phyloP scores from a whole-genome alignment of 1,139 yeast genomes.

The Debaryomyces sp. region DNA sequence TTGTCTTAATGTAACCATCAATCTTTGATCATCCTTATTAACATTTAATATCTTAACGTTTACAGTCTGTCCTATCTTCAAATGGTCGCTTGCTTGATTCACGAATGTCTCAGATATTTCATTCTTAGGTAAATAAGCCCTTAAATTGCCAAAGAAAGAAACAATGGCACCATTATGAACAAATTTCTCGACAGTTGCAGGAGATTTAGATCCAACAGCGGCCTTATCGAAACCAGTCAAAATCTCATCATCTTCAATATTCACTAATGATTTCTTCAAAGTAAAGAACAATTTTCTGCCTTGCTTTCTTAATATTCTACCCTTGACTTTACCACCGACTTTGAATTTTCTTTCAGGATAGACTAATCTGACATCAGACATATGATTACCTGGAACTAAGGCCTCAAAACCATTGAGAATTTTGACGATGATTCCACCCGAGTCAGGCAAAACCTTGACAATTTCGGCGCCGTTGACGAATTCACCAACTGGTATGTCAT shows the following conservation, averaged over 20 bases:
- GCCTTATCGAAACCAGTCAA: conserved; percentile 55
- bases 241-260: conserved; percentile 62
- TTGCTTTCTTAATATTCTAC: conserved; percentile 55
- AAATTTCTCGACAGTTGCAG: conserved; percentile 76
- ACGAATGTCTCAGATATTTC: conserved; percentile 93
- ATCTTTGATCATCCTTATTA: conserved; percentile 55
- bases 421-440: conserved; percentile 67
- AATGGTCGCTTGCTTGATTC: conserved; percentile 72
- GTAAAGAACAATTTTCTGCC: conserved; percentile 60
- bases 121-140: conserved; percentile 80
- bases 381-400: conserved; percentile 71
- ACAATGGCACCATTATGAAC: conserved; percentile 80
- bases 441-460: conserved; percentile 61
- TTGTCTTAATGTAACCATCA: conserved; percentile 75
- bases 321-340: conserved; percentile 77
- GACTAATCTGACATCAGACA: conserved; percentile 80
- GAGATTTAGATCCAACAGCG: conserved; percentile 59
- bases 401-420: conserved; percentile 72
- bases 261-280: conserved; percentile 80
- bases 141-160: conserved; percentile 76
- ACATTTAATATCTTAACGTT: conserved; percentile 65
- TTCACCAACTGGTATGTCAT: conserved; percentile 79
- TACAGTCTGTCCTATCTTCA: conserved; percentile 85
- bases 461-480: conserved; percentile 59
- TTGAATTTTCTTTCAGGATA: conserved; percentile 93